phyloP scores from a whole-genome alignment of 1,284 basidiomycete species.

The Irpex lacteus region DNA sequence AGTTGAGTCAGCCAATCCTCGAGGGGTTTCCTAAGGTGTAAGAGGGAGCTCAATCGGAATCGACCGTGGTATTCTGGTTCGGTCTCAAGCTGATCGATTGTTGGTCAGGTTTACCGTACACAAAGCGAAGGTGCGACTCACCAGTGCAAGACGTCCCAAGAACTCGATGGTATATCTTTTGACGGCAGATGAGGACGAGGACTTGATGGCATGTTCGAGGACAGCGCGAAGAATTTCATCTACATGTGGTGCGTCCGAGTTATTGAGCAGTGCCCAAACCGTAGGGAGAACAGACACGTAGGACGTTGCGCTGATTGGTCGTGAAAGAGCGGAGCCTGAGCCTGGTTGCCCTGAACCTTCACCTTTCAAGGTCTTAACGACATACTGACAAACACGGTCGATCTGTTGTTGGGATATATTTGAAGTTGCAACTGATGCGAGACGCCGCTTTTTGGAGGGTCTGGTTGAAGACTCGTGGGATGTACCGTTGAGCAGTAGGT shows the following conservation, averaged over 20 bases:
- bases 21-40: slow-evolving; percentile 37
- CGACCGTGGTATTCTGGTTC: slow-evolving; percentile 51
- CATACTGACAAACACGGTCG: slow-evolving; percentile 65
- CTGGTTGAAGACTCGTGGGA: slow-evolving; percentile 7
- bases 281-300: slow-evolving; percentile 78
- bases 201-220: slow-evolving; percentile 57
- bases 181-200: slow-evolving; percentile 53
- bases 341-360: slow-evolving; percentile 39
- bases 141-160: slow-evolving; percentile 63
- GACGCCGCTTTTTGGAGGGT: slow-evolving; percentile 8
- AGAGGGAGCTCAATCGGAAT: slow-evolving; percentile 39
- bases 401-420: slow-evolving; percentile 34
- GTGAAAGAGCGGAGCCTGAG: slow-evolving; percentile 37
- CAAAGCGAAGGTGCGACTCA: slow-evolving; percentile 34
- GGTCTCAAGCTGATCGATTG: slow-evolving; percentile 52
- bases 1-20: slow-evolving; percentile 67
- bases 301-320: slow-evolving; percentile 51
- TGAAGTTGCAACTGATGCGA: neutral
- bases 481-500: slow-evolving; percentile 49
- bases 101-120: slow-evolving; percentile 2
- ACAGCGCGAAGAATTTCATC: slow-evolving; percentile 45
- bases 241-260: slow-evolving; percentile 26
- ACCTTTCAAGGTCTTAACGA: slow-evolving; percentile 62
- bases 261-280: slow-evolving; percentile 78
- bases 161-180: slow-evolving; percentile 73